Base-by-base conservation (phyloP, 805 yeast genomes). In the Teunomyces funiuensis region DNA sequence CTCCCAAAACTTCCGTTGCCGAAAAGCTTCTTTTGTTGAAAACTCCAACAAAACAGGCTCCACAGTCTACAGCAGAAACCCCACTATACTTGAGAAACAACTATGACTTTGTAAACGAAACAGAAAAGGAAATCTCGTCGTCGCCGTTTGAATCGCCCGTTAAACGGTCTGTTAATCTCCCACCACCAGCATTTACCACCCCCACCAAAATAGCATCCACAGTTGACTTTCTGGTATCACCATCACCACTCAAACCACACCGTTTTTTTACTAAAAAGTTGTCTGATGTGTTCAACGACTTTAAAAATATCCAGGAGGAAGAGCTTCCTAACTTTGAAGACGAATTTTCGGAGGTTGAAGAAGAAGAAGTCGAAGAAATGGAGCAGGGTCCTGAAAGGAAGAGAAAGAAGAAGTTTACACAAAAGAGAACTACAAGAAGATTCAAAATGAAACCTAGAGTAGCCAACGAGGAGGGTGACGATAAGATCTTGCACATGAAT, bases 341-440 rank as follows among this genome's bases (percentile, higher is more conserved):
- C 11, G 60, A 53, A 26, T 27, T 20, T 10, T 27, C 36, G 3
- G 46, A 43, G 14, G 29, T 23, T 7, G 49, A 41, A 18, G 48
- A 30, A 11, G 51, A 47, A 23, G 46, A 31, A 5, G 47, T 42
- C 9, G 45, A 33, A 9, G 43, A 39, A 11, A 31, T 6, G 6
- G 28, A 33, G 7, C 13, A 11, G 6, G 7, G 13, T 8, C 25
- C 10, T 6, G 15, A 10, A 14, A 13, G n/a, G 14, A 33, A 29
- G 23, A 42, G 42, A 25, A 66, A 61, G 45, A 64, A 57, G 46
- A 58, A 58, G 28, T 68, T 65, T 43, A 77, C 82, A 0, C 77
- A 73, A 31, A 78, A 78, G 57, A 58, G 83, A 50, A 69, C 75
- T 1, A 77, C 82, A 1, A 61, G 79, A 40, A 62, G 80, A 38